These are phyloP conservation scores for Annulohypoxylon stygium DNA, from an alignment of 495 filamentous ascomycete genomes.

Conservation along the genomic window DNA sequence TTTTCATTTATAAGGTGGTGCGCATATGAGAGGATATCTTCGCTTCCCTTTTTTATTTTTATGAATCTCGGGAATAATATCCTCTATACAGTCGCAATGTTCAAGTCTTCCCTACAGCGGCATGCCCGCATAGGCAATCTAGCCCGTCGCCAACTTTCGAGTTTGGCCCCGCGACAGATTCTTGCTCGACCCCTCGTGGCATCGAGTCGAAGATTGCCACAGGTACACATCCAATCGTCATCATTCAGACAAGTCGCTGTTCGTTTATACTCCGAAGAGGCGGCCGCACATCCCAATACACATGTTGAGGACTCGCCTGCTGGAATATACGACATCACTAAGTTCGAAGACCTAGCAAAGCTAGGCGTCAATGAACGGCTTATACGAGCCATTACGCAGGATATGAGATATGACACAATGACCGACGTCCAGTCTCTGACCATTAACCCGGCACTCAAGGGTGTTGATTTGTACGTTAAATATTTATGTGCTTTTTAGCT, in stretches of 20 bases:
- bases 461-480: slow-evolving; percentile 80
- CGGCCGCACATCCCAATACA: slow-evolving; percentile 35
- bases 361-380: slow-evolving; percentile 73
- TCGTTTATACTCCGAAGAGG: slow-evolving; percentile 58
- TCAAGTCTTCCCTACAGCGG: slow-evolving; percentile 49
- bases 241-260: slow-evolving; percentile 40
- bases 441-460: slow-evolving; percentile 80
- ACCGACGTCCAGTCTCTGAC: slow-evolving; percentile 92
- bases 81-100: slow-evolving; percentile 32
- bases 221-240: slow-evolving; percentile 16
- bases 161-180: slow-evolving; percentile 41
- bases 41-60: slow-evolving; percentile 20
- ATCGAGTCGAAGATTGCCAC: slow-evolving; percentile 36
- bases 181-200: slow-evolving; percentile 36
- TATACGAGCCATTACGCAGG: slow-evolving; percentile 74
- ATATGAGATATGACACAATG: slow-evolving; percentile 86
- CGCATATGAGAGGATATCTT: slow-evolving; percentile 36
- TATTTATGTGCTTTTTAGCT: slow-evolving; percentile 10
- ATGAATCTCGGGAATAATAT: slow-evolving; percentile 24
- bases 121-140: slow-evolving; percentile 50
- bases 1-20: slow-evolving; percentile 28
- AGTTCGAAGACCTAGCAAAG: slow-evolving; percentile 76
- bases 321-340: slow-evolving; percentile 62
- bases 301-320: slow-evolving; percentile 28
- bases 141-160: slow-evolving; percentile 45